Percentiles rank a stretch among this genome's conserved stretches.
Evolutionary conservation across 345 rosid species (phyloP).

Genomic region (Rubroshorea leprosula): DNA sequence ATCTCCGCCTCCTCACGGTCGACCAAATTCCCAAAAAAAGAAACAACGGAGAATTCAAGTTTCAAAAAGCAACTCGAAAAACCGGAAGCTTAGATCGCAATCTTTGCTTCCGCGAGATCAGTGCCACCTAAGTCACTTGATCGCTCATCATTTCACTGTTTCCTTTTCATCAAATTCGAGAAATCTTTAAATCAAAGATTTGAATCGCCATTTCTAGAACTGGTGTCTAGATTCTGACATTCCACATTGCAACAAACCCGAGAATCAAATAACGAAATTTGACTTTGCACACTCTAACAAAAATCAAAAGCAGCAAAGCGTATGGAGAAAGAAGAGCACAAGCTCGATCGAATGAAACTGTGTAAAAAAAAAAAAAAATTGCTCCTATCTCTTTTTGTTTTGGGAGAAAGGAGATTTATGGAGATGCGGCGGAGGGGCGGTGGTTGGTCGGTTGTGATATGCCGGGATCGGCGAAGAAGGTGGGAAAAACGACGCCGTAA

Average conservation of each 20-base stretch:
- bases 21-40: not conserved
- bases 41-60: not conserved
- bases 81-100: slow-evolving; percentile 29
- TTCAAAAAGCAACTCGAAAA: slow-evolving; percentile 27
- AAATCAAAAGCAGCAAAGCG: not conserved
- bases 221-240: slow-evolving; percentile 4
- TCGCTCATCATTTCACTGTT: slow-evolving; percentile 11
- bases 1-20: slow-evolving; percentile 20
- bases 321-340: not conserved
- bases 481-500: slow-evolving; percentile 20
- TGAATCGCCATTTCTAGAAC: slow-evolving; percentile 12
- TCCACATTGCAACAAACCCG: slow-evolving; percentile 7
- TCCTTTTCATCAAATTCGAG: slow-evolving; percentile 13
- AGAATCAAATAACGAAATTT: slow-evolving; percentile 15
- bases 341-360: slow-evolving; percentile 6
- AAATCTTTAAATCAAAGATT: slow-evolving; percentile 10
- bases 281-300: not conserved
- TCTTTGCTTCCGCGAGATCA: slow-evolving; percentile 31
- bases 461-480: slow-evolving; percentile 18
- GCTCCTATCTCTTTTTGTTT: not conserved
- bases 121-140: slow-evolving; percentile 22
- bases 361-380: not conserved
- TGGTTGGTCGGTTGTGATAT: not conserved
- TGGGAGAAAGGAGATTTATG: not conserved
- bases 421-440: not conserved